Evolutionary conservation across 73 alveolate species (phyloP).

Genomic region (Blepharisma japonicum): DNA sequence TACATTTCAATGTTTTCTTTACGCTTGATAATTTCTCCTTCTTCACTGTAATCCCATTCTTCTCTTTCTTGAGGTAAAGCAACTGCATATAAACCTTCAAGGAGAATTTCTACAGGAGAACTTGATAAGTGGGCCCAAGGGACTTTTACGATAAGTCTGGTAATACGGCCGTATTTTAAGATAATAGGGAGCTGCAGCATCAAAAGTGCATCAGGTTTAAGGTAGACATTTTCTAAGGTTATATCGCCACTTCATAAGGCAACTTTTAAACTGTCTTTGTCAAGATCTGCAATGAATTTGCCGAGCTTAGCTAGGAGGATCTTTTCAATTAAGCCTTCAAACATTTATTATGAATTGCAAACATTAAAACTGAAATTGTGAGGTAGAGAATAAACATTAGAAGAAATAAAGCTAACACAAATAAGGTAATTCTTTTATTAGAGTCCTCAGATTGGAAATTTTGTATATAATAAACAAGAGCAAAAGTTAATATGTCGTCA

Average conservation of each 20-base stretch:
- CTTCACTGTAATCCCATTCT: constrained; percentile 62
- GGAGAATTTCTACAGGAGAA: constrained; percentile 79
- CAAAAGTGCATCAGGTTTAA: constrained; percentile 81
- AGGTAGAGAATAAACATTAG: too few relatives aligned
- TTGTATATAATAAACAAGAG: too few relatives aligned
- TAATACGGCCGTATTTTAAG: constrained; percentile 76
- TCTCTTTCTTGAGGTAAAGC: constrained; percentile 62
- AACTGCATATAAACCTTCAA: constrained; percentile 80
- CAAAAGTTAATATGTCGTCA: too few relatives aligned
- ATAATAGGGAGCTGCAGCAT: constrained; percentile 84
- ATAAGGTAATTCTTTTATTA: too few relatives aligned
- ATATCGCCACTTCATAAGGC: constrained; percentile 63
- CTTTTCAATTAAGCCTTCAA: constrained; percentile 85
- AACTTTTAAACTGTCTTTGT: constrained; percentile 69
- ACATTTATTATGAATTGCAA: constrained; percentile 27
- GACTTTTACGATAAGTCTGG: constrained; percentile 73
- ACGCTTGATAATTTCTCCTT: constrained; percentile 44
- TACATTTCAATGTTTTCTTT: constrained; percentile 48
- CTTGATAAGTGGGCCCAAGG: constrained; percentile 93
- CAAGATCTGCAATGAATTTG: constrained; percentile 86
- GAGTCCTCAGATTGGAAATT: too few relatives aligned
- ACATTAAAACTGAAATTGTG: too few relatives aligned
- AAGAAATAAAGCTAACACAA: too few relatives aligned
- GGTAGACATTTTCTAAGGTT: constrained; percentile 72
- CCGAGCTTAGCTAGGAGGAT: constrained; percentile 81